Evolutionary conservation across 352 stramenopile species (phyloP).

Genomic region (Peronospora farinosa): DNA sequence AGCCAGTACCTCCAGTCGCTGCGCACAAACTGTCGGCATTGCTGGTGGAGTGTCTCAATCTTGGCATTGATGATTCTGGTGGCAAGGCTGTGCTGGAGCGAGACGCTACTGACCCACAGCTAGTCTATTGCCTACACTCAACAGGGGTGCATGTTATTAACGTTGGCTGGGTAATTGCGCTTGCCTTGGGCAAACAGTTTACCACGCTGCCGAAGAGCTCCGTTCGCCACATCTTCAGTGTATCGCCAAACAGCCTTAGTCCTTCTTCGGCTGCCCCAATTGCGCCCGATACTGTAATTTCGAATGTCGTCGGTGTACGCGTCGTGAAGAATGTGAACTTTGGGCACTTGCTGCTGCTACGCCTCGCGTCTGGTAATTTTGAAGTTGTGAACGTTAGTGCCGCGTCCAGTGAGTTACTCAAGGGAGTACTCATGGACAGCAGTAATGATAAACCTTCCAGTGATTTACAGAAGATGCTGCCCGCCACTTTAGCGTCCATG

Average conservation of each 20-base stretch:
- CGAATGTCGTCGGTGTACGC: constrained; percentile 56
- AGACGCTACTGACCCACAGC: constrained; percentile 42
- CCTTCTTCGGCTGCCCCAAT: neutral
- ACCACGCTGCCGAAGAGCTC: constrained; percentile 54
- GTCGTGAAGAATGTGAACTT: constrained; percentile 74
- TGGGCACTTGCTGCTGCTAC: constrained; percentile 67
- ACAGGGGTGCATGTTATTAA: constrained; percentile 77
- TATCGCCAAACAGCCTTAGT: constrained; percentile 38
- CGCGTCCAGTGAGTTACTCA: constrained; percentile 63
- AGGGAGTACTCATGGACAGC: constrained; percentile 42
- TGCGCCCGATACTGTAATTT: constrained; percentile 17
- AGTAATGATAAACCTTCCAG: constrained; percentile 2
- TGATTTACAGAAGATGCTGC: constrained; percentile 36
- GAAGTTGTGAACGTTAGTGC: constrained; percentile 78
- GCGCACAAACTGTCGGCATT: constrained; percentile 37
- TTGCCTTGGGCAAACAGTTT: constrained; percentile 57
- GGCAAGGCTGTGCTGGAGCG: constrained; percentile 49
- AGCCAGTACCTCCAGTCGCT: constrained; percentile 10
- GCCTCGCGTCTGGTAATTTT: constrained; percentile 61
- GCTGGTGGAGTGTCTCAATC: constrained; percentile 65
- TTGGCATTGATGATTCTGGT: constrained; percentile 68
- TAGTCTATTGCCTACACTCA: constrained; percentile 73
- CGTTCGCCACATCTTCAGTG: constrained; percentile 70
- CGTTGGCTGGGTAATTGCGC: constrained; percentile 57
- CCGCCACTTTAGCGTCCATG: constrained; percentile 48